Percentiles rank a stretch among this genome's conserved stretches.
Conservation (phyloP, 768 basidiomycete species). For the Hygrophorus pudorinus region DNA sequence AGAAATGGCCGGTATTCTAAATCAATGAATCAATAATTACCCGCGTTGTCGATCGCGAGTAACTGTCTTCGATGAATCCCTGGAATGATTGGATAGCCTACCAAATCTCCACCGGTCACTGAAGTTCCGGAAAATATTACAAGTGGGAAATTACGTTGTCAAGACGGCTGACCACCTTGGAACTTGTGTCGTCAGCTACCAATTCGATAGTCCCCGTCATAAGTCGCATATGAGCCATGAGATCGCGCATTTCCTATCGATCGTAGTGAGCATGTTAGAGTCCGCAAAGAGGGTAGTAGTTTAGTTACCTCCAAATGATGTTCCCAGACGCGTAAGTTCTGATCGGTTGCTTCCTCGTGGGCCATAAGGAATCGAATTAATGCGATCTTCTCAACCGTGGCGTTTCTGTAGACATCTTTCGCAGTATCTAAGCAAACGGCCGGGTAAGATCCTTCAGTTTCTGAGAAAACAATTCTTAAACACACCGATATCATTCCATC, state of each 20-base stretch:
- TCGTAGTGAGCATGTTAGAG: neutral
- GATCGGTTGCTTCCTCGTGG: conserved; percentile 29
- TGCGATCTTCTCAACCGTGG: conserved; percentile 45
- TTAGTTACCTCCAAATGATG: conserved; percentile 15
- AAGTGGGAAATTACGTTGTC: neutral
- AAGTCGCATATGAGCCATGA: conserved; percentile 9
- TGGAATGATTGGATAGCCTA: too few species aligned
- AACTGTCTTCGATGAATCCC: neutral
- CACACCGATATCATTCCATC: conserved; percentile 68
- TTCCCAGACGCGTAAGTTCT: conserved; percentile 21
- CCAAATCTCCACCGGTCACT: too few species aligned
- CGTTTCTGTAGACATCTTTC: conserved; percentile 56
- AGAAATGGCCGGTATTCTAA: neutral
- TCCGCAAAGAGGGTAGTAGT: neutral
- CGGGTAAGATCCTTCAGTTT: conserved; percentile 7
- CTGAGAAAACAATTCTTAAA: neutral
- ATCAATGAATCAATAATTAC: neutral
- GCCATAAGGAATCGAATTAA: conserved; percentile 36
- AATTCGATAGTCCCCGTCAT: neutral
- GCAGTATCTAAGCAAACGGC: conserved; percentile 37
- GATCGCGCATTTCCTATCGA: conserved; percentile 20
- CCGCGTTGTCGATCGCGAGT: neutral
- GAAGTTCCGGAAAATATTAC: too few species aligned
- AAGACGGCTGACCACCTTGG: neutral
- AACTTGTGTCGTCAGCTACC: neutral